Percentiles rank a stretch among this genome's conserved stretches.
These are phyloP conservation scores for Calocybe gangraenosa DNA, from an alignment of 768 basidiomycete species.

Conservation along the genomic window DNA sequence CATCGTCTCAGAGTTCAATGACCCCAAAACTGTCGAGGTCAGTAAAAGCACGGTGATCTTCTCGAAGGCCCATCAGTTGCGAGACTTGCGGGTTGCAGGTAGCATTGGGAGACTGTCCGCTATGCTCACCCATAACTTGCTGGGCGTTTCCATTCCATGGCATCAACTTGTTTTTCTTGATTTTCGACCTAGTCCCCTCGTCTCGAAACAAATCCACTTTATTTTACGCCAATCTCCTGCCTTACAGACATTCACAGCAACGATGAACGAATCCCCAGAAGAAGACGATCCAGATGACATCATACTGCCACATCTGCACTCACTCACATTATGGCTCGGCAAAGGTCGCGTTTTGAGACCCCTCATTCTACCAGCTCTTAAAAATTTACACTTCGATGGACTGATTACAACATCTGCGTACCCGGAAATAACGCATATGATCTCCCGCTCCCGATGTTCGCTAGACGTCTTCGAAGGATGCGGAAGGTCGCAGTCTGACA, in stretches of 20 bases:
- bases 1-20: not conserved
- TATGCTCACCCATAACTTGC: not conserved
- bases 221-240: not conserved
- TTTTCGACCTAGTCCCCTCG: not conserved
- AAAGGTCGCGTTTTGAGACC: not conserved
- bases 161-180: not conserved
- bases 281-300: not conserved
- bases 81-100: not conserved
- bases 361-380: not conserved
- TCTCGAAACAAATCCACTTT: not conserved
- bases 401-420: not conserved
- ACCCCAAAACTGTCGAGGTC: not conserved
- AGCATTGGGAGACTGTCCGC: not conserved
- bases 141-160: not conserved
- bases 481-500: not conserved
- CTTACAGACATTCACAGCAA: not conserved
- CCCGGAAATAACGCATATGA: not conserved
- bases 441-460: not conserved
- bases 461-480: not conserved
- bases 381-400: not conserved
- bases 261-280: not conserved
- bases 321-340: not conserved
- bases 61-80: not conserved
- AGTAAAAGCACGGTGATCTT: not conserved
- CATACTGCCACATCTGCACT: not conserved